Evolutionary conservation across 495 filamentous ascomycete species (phyloP).

Genomic region (Filosporella fistucella): DNA sequence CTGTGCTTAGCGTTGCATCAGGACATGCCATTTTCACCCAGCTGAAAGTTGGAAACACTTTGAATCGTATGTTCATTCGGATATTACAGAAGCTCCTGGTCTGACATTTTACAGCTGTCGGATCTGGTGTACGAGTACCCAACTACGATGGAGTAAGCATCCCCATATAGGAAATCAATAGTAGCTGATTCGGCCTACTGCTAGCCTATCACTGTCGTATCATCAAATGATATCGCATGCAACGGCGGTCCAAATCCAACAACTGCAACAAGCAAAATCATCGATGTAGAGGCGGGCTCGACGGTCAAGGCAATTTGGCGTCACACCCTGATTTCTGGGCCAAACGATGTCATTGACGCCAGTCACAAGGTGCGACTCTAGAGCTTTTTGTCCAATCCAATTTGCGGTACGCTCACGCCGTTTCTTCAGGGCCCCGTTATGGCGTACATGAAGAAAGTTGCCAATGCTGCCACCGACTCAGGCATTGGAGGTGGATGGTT

Average conservation of each 20-base stretch:
- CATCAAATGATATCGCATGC: slow-evolving; percentile 44
- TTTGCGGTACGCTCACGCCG: too few relatives aligned
- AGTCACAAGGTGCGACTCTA: too few relatives aligned
- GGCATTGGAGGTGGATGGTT: slow-evolving; percentile 37
- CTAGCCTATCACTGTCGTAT: slow-evolving; percentile 51
- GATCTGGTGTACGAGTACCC: slow-evolving; percentile 36
- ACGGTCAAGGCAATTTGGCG: slow-evolving; percentile 44
- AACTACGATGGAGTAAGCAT: slow-evolving; percentile 42
- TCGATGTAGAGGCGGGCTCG: slow-evolving; percentile 42
- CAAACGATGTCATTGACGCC: slow-evolving; percentile 42
- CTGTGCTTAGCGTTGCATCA: neutral
- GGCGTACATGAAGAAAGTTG: slow-evolving; percentile 48
- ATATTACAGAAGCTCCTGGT: neutral
- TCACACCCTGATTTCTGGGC: slow-evolving; percentile 40
- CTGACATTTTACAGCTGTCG: neutral
- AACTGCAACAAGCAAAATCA: slow-evolving; percentile 30
- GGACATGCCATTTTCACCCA: slow-evolving; percentile 55
- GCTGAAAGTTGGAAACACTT: slow-evolving; percentile 34
- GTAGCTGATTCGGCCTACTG: too few relatives aligned
- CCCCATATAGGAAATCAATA: too few relatives aligned
- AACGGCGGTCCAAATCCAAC: slow-evolving; percentile 52
- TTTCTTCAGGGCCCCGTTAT: slow-evolving; percentile 37
- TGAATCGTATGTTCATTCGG: slow-evolving; percentile 28
- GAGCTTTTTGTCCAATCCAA: too few relatives aligned
- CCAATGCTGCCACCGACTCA: slow-evolving; percentile 35